Conservation (phyloP, 306 rosid species). For the Albizia julibrissin region DNA sequence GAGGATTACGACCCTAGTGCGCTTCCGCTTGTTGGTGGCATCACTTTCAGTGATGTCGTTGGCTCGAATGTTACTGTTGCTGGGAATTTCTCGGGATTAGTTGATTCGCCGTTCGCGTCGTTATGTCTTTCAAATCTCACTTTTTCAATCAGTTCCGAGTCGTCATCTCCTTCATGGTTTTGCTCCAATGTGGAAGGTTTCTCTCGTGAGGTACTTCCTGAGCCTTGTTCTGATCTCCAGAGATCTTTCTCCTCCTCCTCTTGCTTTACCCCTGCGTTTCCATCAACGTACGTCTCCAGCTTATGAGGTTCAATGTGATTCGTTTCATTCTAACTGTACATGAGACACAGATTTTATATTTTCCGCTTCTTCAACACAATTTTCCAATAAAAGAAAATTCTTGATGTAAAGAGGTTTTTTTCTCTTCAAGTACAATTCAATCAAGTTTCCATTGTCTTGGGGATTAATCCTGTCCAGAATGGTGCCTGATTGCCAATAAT, state of each 20-base stretch:
- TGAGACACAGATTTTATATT: constrained; percentile 40
- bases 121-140: constrained; percentile 57
- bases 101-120: constrained; percentile 43
- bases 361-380: constrained; percentile 39
- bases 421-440: constrained; percentile 10
- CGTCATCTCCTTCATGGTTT: constrained; percentile 52
- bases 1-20: constrained; percentile 59
- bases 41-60: constrained; percentile 47
- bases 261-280: constrained; percentile 33
- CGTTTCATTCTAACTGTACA: constrained; percentile 53
- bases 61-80: constrained; percentile 51
- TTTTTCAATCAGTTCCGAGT: constrained; percentile 35
- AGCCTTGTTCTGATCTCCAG: constrained; percentile 52
- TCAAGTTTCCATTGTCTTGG: constrained; percentile 35
- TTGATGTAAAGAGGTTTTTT: constrained; percentile 36
- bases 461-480: constrained; percentile 13
- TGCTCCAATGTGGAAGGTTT: constrained; percentile 51
- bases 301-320: constrained; percentile 39
- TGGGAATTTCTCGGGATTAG: constrained; percentile 59
- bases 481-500: constrained; percentile 19
- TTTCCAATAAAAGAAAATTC: constrained; percentile 45
- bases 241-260: constrained; percentile 37
- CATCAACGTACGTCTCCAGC: constrained; percentile 33
- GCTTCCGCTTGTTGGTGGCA: constrained; percentile 44
- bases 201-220: constrained; percentile 46